phyloP scores from a whole-genome alignment of 2,329 filamentous ascomycete genomes.

The Penicillium sp. region DNA sequence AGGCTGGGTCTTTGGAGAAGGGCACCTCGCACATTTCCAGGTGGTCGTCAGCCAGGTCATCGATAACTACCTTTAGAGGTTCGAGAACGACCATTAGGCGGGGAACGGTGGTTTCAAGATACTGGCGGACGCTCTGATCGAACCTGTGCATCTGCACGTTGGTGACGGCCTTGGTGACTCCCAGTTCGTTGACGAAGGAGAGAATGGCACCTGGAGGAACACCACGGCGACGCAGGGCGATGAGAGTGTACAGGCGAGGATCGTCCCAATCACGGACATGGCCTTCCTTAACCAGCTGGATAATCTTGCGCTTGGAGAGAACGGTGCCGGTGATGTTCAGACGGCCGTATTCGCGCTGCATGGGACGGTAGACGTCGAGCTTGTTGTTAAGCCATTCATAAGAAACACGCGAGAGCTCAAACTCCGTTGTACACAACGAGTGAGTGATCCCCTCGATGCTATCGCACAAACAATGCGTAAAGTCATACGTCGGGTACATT shows the following conservation, averaged over 20 bases:
- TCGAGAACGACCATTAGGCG: constrained; percentile 86
- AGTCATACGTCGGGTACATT: constrained; percentile 74
- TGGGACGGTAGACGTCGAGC: constrained; percentile 78
- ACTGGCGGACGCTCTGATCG: constrained; percentile 76
- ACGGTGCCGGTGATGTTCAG: constrained; percentile 79
- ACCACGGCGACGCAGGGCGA: constrained; percentile 75
- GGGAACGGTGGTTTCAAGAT: constrained; percentile 82
- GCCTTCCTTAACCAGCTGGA: constrained; percentile 70
- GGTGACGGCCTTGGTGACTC: constrained; percentile 75
- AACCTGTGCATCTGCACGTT: constrained; percentile 78
- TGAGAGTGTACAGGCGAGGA: constrained; percentile 80
- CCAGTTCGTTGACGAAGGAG: constrained; percentile 84
- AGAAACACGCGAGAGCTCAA: constrained; percentile 73
- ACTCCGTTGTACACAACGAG: constrained; percentile 89
- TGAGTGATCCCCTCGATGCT: constrained; percentile 89
- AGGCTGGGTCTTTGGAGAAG: constrained; percentile 68
- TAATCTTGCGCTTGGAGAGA: constrained; percentile 78
- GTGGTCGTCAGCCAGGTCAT: constrained; percentile 67
- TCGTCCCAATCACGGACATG: constrained; percentile 86
- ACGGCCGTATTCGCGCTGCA: constrained; percentile 84
- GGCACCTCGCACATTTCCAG: constrained; percentile 62
- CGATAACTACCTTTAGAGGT: constrained; percentile 74
- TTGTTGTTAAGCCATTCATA: constrained; percentile 88
- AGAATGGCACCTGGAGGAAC: constrained; percentile 84
- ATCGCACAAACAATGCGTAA: constrained; percentile 63